These are phyloP conservation scores for Diaporthe caulivora DNA, from an alignment of 2,329 filamentous ascomycete species.

Conservation along the genomic window DNA sequence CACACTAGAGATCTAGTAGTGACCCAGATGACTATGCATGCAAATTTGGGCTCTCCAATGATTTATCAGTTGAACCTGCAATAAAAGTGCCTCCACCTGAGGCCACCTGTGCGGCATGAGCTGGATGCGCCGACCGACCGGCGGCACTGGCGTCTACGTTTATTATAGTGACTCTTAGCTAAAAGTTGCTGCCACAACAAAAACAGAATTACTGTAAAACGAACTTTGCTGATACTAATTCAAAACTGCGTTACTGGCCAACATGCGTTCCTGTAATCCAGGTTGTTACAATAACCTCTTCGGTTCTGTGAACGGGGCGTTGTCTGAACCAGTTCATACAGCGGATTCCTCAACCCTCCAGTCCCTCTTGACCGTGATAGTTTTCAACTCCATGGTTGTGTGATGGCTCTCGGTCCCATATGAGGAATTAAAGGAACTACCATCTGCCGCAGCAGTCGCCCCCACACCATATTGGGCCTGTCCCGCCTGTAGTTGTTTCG, in stretches of 20 bases:
- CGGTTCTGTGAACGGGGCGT: not conserved
- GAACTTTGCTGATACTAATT: not conserved
- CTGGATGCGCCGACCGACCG: not conserved
- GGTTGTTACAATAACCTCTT: not conserved
- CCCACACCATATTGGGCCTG: not conserved
- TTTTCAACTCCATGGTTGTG: not conserved
- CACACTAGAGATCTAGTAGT: not conserved
- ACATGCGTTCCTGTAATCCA: not conserved
- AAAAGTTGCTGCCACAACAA: not conserved
- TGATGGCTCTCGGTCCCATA: not conserved
- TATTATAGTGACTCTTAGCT: not conserved
- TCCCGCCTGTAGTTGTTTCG: not conserved
- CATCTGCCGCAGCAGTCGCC: slow-evolving; percentile 1
- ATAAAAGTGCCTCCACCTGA: not conserved
- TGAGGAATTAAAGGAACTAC: not conserved
- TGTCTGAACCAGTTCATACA: slow-evolving; percentile 8
- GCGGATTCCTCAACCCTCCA: slow-evolving; percentile 19
- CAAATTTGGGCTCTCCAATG: not conserved
- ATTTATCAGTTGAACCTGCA: not conserved
- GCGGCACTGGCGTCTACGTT: not conserved
- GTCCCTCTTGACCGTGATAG: slow-evolving; percentile 15
- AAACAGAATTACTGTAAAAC: not conserved
- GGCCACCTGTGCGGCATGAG: not conserved
- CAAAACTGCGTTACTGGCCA: not conserved
- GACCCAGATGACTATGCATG: not conserved